Conservation (phyloP, 805 yeast species). For the Candida germanica region DNA sequence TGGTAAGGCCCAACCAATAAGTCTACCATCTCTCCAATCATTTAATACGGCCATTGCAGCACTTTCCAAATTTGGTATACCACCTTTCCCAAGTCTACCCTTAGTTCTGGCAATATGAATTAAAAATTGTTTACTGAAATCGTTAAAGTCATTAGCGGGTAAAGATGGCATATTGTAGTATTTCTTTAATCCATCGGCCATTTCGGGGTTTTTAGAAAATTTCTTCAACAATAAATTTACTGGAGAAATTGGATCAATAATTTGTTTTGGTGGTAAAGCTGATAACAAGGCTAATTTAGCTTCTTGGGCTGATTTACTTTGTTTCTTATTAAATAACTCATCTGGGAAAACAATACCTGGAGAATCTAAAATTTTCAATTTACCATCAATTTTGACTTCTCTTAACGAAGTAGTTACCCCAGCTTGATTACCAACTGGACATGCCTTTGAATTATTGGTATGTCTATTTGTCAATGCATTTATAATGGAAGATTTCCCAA, state of each 20-base stretch:
- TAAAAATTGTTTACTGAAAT: constrained; percentile 79
- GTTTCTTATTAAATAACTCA: constrained; percentile 39
- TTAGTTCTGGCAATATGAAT: constrained; percentile 90
- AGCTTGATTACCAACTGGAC: constrained; percentile 97
- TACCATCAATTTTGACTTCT: constrained; percentile 88
- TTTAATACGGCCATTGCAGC: constrained; percentile 81
- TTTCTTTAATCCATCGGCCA: constrained; percentile 71
- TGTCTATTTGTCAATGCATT: constrained; percentile 84
- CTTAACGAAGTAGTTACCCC: constrained; percentile 93
- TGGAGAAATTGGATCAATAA: constrained; percentile 81
- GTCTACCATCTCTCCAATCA: constrained; percentile 97
- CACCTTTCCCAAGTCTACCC: constrained; percentile 91
- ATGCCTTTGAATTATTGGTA: constrained; percentile 60
- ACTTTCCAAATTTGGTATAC: constrained; percentile 82
- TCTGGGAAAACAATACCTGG: constrained; percentile 98
- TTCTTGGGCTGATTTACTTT: constrained; percentile 60
- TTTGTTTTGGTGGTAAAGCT: constrained; percentile 84
- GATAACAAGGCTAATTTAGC: constrained; percentile 87
- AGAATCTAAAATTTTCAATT: constrained; percentile 84
- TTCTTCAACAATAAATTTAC: constrained; percentile 73
- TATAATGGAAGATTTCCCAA: constrained; percentile 92
- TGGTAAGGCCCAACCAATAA: constrained; percentile 87
- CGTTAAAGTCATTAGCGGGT: constrained; percentile 67
- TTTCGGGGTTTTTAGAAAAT: constrained; percentile 66
- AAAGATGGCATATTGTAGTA: constrained; percentile 80